These are phyloP conservation scores for Phaeolepiota aurea DNA, from an alignment of 768 basidiomycete genomes.

Conservation along the genomic window DNA sequence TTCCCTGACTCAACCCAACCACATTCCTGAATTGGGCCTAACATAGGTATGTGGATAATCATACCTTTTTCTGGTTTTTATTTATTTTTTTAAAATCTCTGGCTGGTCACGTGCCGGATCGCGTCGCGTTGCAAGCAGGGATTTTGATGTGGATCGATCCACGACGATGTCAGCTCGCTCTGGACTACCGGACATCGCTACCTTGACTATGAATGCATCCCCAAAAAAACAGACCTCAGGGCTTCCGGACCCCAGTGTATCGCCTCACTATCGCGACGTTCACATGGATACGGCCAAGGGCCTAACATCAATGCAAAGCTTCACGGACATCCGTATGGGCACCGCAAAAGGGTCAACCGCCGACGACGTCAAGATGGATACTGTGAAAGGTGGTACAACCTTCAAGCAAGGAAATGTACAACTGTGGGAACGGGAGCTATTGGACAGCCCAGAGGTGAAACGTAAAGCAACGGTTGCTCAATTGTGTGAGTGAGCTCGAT, in stretches of 20 bases:
- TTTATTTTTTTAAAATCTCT: too few species aligned
- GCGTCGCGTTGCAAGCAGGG: too few species aligned
- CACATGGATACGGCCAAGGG: conserved; percentile 79
- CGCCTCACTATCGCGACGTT: conserved; percentile 40
- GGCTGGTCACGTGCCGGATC: too few species aligned
- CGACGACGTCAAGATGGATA: conserved; percentile 65
- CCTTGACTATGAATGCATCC: too few species aligned
- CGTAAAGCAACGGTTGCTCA: conserved; percentile 97
- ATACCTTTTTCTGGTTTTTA: too few species aligned
- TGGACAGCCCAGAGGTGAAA: conserved; percentile 82
- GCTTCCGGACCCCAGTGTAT: conserved; percentile 14
- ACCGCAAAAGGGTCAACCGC: conserved; percentile 48
- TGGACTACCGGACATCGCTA: too few species aligned
- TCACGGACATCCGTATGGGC: conserved; percentile 45
- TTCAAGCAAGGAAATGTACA: conserved; percentile 50
- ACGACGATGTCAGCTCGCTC: too few species aligned
- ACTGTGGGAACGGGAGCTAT: conserved; percentile 79
- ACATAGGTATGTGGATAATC: too few species aligned
- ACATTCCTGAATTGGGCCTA: too few species aligned
- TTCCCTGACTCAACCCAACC: too few species aligned
- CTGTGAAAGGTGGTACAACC: conserved; percentile 46
- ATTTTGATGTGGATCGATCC: too few species aligned
- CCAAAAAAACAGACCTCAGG: conserved; percentile 20
- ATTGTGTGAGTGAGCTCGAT: conserved; percentile 56
- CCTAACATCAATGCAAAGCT: conserved; percentile 29